A percentile compares a stretch with the other conserved stretches of the same genome.
Evolutionary conservation across 2,329 filamentous ascomycete species (phyloP).

Genomic region (Malbranchea zuffiana): DNA sequence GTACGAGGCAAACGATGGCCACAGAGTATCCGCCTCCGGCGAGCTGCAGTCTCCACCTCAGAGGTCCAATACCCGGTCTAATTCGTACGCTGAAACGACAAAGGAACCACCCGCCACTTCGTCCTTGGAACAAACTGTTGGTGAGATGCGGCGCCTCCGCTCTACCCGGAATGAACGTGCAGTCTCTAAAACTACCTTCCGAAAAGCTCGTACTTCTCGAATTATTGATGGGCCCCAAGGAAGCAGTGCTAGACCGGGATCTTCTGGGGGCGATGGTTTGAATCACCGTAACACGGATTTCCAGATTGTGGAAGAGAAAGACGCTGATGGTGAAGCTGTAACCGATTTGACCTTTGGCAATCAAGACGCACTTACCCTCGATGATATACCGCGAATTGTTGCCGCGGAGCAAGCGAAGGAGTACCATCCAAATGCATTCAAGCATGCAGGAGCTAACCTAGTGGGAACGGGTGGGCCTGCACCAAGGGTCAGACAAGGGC

Average conservation of each 20-base stretch:
- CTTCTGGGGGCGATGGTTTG: conserved; percentile 40
- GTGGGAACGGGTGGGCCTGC: conserved; percentile 46
- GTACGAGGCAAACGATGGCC: conserved; percentile 57
- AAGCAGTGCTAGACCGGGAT: conserved; percentile 56
- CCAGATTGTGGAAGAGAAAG: conserved; percentile 71
- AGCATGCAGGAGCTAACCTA: conserved; percentile 62
- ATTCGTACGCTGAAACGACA: conserved; percentile 56
- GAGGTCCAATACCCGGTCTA: conserved; percentile 58
- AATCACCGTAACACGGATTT: conserved; percentile 49
- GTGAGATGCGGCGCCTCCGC: conserved; percentile 81
- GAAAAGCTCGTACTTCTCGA: conserved; percentile 77
- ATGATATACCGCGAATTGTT: conserved; percentile 92
- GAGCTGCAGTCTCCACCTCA: conserved; percentile 43
- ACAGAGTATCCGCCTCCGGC: conserved; percentile 40
- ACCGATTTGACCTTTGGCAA: conserved; percentile 79
- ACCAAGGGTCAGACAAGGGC: conserved; percentile 56
- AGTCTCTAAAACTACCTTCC: conserved; percentile 82
- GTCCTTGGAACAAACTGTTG: conserved; percentile 88
- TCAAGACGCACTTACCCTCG: conserved; percentile 81
- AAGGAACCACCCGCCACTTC: conserved; percentile 55
- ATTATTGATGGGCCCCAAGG: conserved; percentile 84
- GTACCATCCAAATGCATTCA: conserved; percentile 70
- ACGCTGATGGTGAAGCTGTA: conserved; percentile 55
- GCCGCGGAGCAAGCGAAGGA: conserved; percentile 91
- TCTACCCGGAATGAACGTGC: conserved; percentile 93